Percentiles rank a stretch among this genome's conserved stretches.
Evolutionary conservation across 805 yeast species (phyloP).

Genomic region (Lipomyces oligophaga): DNA sequence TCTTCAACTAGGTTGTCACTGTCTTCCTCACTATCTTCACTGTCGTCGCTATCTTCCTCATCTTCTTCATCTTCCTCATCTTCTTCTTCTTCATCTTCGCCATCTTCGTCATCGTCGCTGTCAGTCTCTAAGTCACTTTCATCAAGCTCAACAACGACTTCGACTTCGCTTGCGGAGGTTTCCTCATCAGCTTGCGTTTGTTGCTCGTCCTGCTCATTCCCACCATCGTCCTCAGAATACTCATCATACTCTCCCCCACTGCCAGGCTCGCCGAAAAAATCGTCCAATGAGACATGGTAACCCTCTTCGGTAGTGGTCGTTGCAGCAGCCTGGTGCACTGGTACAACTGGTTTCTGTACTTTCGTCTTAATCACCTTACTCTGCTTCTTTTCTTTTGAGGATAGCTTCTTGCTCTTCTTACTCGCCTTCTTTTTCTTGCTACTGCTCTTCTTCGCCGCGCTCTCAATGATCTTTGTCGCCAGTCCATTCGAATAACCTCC

Average conservation of each 20-base stretch:
- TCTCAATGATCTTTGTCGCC: background rate
- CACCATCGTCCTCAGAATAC: conserved; percentile 35
- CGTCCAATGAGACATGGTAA: conserved; percentile 52
- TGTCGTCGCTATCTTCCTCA: conserved; percentile 2
- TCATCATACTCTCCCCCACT: conserved; percentile 8
- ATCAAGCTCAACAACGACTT: conserved; percentile 35
- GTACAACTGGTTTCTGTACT: background rate
- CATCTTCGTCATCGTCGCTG: conserved; percentile 29
- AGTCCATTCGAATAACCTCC: too few species aligned
- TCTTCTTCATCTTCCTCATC: conserved; percentile 20
- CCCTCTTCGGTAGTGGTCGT: conserved; percentile 14
- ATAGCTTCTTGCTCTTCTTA: conserved; percentile 4
- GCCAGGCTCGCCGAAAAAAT: conserved; percentile 61
- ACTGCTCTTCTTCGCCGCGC: conserved; percentile 9
- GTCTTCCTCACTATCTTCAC: conserved; percentile 5
- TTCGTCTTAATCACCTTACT: conserved; percentile 4
- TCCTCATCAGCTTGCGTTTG: conserved; percentile 37
- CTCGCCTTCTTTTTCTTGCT: conserved; percentile 5
- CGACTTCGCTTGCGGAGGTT: conserved; percentile 37
- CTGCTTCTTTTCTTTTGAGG: background rate
- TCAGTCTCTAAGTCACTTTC: conserved; percentile 32
- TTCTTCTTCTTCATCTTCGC: conserved; percentile 8
- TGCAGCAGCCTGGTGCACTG: too few species aligned
- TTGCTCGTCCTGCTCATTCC: conserved; percentile 37
- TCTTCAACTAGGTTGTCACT: conserved; percentile 9